phyloP scores from a whole-genome alignment of 768 basidiomycete genomes.

The Lentinula raphanica region DNA sequence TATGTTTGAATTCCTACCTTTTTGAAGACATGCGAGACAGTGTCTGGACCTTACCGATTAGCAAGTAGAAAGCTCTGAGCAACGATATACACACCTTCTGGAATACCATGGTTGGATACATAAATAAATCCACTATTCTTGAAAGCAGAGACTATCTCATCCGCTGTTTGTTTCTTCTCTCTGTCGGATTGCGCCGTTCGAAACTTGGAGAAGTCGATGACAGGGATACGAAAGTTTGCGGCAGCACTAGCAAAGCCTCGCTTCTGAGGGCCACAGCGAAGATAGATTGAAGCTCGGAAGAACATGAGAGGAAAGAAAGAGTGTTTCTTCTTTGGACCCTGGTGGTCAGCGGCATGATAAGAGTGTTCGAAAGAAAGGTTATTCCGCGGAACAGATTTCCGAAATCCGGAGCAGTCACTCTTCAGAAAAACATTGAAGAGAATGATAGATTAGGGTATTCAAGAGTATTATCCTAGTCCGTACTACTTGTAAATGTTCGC shows the following conservation, averaged over 20 bases:
- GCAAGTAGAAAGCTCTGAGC: not conserved
- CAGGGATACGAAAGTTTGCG: conserved; percentile 54
- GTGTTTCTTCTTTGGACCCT: not conserved
- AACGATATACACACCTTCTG: conserved; percentile 28
- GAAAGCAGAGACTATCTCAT: conserved; percentile 70
- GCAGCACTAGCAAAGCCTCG: conserved; percentile 5
- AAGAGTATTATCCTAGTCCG: no score
- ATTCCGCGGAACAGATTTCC: not conserved
- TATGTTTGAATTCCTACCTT: conserved; percentile 45
- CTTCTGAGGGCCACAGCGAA: not conserved
- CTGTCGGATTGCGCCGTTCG: conserved; percentile 39
- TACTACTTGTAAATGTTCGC: not conserved
- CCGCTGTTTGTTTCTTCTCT: conserved; percentile 60
- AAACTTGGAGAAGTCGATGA: conserved; percentile 75
- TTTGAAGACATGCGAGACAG: conserved; percentile 54
- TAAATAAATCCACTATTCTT: conserved; percentile 81
- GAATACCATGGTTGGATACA: conserved; percentile 67
- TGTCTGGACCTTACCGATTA: conserved; percentile 21
- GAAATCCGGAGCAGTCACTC: not conserved
- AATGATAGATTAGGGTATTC: no score
- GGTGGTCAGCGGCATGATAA: not conserved
- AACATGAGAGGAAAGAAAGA: not conserved
- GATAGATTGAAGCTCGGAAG: not conserved
- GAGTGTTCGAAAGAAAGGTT: no score
- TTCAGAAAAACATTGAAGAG: no score